These are phyloP conservation scores for Clitopilus passeckerianus DNA, from an alignment of 768 basidiomycete genomes.

Conservation along the genomic window DNA sequence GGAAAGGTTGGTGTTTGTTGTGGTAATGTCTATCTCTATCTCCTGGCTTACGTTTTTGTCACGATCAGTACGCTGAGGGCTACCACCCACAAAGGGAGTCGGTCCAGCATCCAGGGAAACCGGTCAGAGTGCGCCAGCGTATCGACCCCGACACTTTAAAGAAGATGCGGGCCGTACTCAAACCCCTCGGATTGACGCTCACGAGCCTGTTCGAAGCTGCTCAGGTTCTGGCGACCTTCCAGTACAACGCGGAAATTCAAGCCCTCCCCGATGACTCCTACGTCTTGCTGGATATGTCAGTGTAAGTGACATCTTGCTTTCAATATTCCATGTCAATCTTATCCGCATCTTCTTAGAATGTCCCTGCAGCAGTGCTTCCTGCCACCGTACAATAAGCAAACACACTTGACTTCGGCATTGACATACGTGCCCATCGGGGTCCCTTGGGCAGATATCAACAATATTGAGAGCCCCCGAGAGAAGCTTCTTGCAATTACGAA, in stretches of 20 bases:
- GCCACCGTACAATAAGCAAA: background rate
- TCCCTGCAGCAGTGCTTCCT: background rate
- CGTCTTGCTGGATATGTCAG: background rate
- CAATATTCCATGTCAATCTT: background rate
- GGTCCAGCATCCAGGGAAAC: background rate
- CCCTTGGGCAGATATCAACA: background rate
- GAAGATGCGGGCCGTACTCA: background rate
- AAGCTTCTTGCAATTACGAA: background rate
- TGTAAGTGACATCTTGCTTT: background rate
- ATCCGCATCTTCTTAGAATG: background rate
- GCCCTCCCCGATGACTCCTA: background rate
- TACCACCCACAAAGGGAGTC: background rate
- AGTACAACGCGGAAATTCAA: background rate
- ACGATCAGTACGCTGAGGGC: background rate
- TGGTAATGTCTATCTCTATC: too few relatives aligned
- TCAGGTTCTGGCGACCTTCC: background rate
- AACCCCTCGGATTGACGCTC: background rate
- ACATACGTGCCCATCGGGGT: background rate
- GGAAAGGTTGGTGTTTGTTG: background rate
- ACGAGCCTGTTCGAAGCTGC: background rate
- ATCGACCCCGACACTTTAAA: background rate
- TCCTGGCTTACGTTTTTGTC: too few relatives aligned
- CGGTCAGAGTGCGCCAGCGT: background rate
- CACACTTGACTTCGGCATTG: background rate
- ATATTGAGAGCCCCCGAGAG: background rate